phyloP scores from a whole-genome alignment of 306 rosid species.

The Pyrus communis region DNA sequence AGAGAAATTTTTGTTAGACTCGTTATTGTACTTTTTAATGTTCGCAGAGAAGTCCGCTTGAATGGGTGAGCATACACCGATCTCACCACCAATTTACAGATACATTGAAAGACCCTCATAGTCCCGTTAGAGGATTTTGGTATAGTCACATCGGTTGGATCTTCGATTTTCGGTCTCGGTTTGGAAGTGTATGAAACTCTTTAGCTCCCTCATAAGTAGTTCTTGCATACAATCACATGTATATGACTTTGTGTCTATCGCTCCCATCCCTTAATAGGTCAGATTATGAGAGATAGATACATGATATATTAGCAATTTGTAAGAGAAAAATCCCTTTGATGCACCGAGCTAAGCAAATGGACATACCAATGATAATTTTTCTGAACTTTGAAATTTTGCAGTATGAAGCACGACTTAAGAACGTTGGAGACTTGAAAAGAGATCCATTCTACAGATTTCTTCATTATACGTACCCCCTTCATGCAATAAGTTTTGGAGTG shows the following conservation, averaged over 20 bases:
- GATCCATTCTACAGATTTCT: conserved; percentile 60
- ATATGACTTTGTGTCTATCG: neutral
- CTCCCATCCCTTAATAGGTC: neutral
- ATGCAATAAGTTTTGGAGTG: conserved; percentile 63
- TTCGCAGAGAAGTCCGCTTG: conserved; percentile 67
- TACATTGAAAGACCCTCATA: conserved; percentile 77
- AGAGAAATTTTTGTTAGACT: neutral
- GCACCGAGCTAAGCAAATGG: neutral
- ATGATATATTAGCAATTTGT: neutral
- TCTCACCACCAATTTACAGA: conserved; percentile 82
- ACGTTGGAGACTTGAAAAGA: conserved; percentile 67
- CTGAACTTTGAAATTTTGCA: conserved; percentile 15
- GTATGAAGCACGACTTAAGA: conserved; percentile 55
- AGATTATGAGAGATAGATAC: neutral
- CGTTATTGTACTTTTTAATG: neutral
- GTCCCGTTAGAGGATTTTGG: conserved; percentile 83
- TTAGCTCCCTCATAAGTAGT: neutral
- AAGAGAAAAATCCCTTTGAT: no score
- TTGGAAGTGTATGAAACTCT: conserved; percentile 41
- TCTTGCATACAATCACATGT: neutral
- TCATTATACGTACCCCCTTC: conserved; percentile 48
- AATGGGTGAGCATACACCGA: conserved; percentile 90
- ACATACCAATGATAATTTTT: neutral
- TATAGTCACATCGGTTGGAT: conserved; percentile 83
- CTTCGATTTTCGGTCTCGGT: conserved; percentile 46